Base-by-base conservation (phyloP, 371 early-diverging fungal species). In the Chytridium lagenaria region DNA sequence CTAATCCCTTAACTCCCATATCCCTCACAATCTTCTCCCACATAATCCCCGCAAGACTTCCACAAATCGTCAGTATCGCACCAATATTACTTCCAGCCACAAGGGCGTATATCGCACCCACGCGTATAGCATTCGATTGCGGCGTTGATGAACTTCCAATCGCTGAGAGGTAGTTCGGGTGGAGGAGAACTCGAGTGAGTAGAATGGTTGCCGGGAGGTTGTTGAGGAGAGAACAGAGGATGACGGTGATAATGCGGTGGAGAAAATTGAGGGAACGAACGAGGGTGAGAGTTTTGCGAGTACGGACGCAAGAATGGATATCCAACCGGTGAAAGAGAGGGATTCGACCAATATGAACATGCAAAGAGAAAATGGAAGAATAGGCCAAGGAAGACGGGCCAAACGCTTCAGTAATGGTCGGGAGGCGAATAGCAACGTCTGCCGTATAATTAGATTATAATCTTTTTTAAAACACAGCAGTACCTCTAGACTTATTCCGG, bases 261-360 rank as follows among this genome's bases (percentile, higher is more conserved):
- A 83, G 68, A 90, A 90, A 0, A 92, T 87, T 0, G 92, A 89
- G 0, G 86, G 81, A 0, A 80, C 79, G 74, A 87, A 86, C 44
- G 85, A 83, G 7, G 85, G 85, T 0, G 89, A 84, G 50, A 92
- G 76, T 0, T 75, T 78, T 19, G 85, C 80, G 66, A 93, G 81
- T 19, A 80, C 86, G 12, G 64, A 79, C 3, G 93, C 90, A 74
- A 93, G 88, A 1, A 87, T 87, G 0, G 87, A 82, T 3, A 89
- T 91, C 91, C 92, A 94, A 0, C 92, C 92, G 1, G 78, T 78
- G 40, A 83, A 67, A 0, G 88, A 78, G 30, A 92, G 85, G 0
- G 88, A 87, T 75, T 93, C 92, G 34, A 92, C 91, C 44, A 92
- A 81, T 34, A 92, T 86, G 80, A 94, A 93, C 95, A 94, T 94